Evolutionary conservation across 2,329 filamentous ascomycete species (phyloP).

Genomic region (Beauveria sp.): DNA sequence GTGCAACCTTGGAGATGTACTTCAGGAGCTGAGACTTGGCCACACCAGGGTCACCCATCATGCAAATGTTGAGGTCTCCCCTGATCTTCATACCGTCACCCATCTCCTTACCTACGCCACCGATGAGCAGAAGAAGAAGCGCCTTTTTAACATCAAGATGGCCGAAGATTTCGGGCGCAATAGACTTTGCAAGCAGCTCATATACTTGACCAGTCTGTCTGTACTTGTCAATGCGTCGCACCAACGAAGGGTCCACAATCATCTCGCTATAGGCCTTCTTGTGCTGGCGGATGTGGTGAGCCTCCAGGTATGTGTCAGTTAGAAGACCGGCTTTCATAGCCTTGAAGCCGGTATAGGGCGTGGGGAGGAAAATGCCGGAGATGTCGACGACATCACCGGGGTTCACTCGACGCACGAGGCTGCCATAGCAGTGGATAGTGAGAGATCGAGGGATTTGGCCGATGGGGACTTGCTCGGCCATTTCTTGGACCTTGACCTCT

Average conservation of each 20-base stretch:
- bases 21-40: constrained; percentile 97
- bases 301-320: constrained; percentile 94
- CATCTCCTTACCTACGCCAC: constrained; percentile 93
- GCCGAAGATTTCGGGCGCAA: constrained; percentile 94
- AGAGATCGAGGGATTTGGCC: constrained; percentile 92
- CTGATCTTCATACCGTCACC: constrained; percentile 98
- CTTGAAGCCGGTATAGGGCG: constrained; percentile 97
- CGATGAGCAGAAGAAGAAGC: constrained; percentile 87
- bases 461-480: constrained; percentile 98
- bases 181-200: constrained; percentile 90
- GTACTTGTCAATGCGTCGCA: constrained; percentile 79
- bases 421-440: constrained; percentile 84
- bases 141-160: constrained; percentile 98
- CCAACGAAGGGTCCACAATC: constrained; percentile 69
- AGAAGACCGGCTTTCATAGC: constrained; percentile 93
- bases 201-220: constrained; percentile 86
- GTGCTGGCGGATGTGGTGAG: constrained; percentile 88
- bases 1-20: constrained; percentile 97
- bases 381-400: constrained; percentile 93
- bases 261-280: constrained; percentile 97
- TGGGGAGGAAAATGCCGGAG: constrained; percentile 91
- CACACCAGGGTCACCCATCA: constrained; percentile 99
- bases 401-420: constrained; percentile 76
- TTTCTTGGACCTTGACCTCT: constrained; percentile 96
- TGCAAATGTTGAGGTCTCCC: constrained; percentile 95